phyloP scores from a whole-genome alignment of 176 grass and related monocot species.

The Bonia amplexicaulis region DNA sequence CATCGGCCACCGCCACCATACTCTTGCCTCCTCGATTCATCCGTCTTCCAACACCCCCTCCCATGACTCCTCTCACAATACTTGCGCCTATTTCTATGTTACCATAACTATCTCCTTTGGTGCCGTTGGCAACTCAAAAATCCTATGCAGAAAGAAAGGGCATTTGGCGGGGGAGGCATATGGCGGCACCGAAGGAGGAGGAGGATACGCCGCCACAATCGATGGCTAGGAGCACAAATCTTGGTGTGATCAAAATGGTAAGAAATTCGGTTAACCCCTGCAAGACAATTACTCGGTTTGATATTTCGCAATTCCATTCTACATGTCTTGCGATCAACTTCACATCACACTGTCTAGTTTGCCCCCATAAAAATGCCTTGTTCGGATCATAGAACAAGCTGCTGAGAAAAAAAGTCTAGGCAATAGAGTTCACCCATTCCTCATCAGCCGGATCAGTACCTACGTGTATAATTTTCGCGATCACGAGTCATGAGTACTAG shows the following conservation, averaged over 20 bases:
- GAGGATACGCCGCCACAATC: not conserved
- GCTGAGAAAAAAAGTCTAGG: not conserved
- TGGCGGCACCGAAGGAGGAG: not conserved
- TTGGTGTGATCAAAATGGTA: not conserved
- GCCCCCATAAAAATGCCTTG: not conserved
- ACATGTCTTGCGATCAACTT: too few relatives aligned
- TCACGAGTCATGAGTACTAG: not conserved
- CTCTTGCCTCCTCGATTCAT: too few relatives aligned
- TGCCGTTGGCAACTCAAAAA: too few relatives aligned
- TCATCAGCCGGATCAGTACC: not conserved
- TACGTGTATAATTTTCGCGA: not conserved
- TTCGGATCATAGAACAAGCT: not conserved
- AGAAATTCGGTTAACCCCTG: not conserved
- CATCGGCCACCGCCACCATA: not conserved
- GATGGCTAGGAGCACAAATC: too few relatives aligned
- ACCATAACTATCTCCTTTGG: not conserved
- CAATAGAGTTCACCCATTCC: not conserved
- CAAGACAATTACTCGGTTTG: not conserved
- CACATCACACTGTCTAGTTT: not conserved
- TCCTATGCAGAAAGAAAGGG: not conserved
- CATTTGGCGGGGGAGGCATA: not conserved
- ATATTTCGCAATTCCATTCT: not conserved
- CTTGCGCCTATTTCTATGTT: not conserved
- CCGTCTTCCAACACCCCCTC: not conserved
- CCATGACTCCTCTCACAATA: not conserved